A percentile compares a stretch with the other conserved stretches of the same genome.
Evolutionary conservation across 2,329 filamentous ascomycete species (phyloP).

Genomic region (Gnomoniopsis smithogilvyi): DNA sequence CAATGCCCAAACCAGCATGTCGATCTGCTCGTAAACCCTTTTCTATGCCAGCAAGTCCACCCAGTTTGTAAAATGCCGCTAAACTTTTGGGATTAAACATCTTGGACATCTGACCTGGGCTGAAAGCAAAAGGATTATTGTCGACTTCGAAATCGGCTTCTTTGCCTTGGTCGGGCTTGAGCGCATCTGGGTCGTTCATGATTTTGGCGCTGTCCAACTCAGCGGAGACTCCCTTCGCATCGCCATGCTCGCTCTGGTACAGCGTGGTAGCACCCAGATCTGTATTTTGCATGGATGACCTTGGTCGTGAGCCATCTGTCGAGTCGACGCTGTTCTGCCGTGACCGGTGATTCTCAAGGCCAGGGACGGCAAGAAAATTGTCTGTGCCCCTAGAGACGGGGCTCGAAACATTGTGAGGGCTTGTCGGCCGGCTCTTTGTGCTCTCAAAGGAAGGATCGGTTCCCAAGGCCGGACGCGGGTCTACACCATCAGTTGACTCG

Average conservation of each 20-base stretch:
- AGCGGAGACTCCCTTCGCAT: slow-evolving; percentile 26
- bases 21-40: slow-evolving; percentile 73
- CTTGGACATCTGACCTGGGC: slow-evolving; percentile 79
- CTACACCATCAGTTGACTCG: slow-evolving; percentile 23
- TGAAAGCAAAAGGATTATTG: slow-evolving; percentile 82
- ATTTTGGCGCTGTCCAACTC: slow-evolving; percentile 50
- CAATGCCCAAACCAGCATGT: slow-evolving; percentile 69
- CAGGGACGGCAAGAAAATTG: slow-evolving; percentile 65
- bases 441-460: slow-evolving; percentile 62
- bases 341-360: slow-evolving; percentile 45
- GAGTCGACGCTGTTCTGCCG: slow-evolving; percentile 70
- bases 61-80: slow-evolving; percentile 75
- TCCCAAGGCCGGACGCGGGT: slow-evolving; percentile 42
- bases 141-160: slow-evolving; percentile 73
- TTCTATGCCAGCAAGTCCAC: slow-evolving; percentile 74
- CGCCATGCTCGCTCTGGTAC: slow-evolving; percentile 37
- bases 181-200: slow-evolving; percentile 63
- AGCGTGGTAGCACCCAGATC: slow-evolving; percentile 54
- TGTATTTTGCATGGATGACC: slow-evolving; percentile 58
- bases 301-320: slow-evolving; percentile 56
- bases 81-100: slow-evolving; percentile 87
- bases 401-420: slow-evolving; percentile 69
- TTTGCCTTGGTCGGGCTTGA: slow-evolving; percentile 73
- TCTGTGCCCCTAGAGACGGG: slow-evolving; percentile 47
- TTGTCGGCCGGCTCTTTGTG: slow-evolving; percentile 64